These are phyloP conservation scores for Lasiodiplodia hormozganensis DNA, from an alignment of 2,329 filamentous ascomycete genomes.

Conservation along the genomic window DNA sequence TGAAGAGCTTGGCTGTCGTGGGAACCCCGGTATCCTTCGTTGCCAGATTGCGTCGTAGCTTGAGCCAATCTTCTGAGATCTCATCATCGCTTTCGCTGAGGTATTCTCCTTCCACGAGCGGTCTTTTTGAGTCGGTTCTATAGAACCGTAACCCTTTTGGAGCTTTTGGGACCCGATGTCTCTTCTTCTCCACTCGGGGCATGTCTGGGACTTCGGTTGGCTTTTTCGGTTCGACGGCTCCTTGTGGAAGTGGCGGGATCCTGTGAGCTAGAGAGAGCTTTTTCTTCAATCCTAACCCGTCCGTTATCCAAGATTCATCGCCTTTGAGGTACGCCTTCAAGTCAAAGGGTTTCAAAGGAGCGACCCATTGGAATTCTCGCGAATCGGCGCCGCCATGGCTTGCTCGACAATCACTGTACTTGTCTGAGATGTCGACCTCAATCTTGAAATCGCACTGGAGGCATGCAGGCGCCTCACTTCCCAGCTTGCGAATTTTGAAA, in stretches of 20 bases:
- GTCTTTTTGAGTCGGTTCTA: slow-evolving; percentile 48
- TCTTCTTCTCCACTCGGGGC: slow-evolving; percentile 35
- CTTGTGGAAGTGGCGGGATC: neutral
- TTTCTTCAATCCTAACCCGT: slow-evolving; percentile 30
- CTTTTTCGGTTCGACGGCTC: slow-evolving; percentile 30
- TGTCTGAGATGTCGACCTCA: slow-evolving; percentile 34
- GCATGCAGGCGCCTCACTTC: slow-evolving; percentile 15
- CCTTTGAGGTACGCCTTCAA: slow-evolving; percentile 42
- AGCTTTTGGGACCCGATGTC: slow-evolving; percentile 46
- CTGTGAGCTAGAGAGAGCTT: neutral
- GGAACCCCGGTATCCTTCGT: slow-evolving; percentile 30
- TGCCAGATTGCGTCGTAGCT: slow-evolving; percentile 44
- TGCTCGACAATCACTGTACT: slow-evolving; percentile 35
- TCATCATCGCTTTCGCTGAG: slow-evolving; percentile 53
- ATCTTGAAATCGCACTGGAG: slow-evolving; percentile 32
- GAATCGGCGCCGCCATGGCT: slow-evolving; percentile 38
- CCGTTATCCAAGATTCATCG: slow-evolving; percentile 42
- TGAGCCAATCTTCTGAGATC: slow-evolving; percentile 35
- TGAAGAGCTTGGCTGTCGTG: slow-evolving; percentile 40
- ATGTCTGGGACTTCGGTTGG: slow-evolving; percentile 35
- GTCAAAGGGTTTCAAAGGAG: slow-evolving; percentile 46
- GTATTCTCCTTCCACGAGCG: slow-evolving; percentile 45
- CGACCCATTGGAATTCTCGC: slow-evolving; percentile 41
- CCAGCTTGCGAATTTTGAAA: slow-evolving; percentile 32
- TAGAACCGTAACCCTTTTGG: slow-evolving; percentile 46